Evolutionary conservation across 495 filamentous ascomycete genomes (phyloP), one percentile per base, ranked within the genome.

Genomic region (Penicillium atrosanguineum): DNA sequence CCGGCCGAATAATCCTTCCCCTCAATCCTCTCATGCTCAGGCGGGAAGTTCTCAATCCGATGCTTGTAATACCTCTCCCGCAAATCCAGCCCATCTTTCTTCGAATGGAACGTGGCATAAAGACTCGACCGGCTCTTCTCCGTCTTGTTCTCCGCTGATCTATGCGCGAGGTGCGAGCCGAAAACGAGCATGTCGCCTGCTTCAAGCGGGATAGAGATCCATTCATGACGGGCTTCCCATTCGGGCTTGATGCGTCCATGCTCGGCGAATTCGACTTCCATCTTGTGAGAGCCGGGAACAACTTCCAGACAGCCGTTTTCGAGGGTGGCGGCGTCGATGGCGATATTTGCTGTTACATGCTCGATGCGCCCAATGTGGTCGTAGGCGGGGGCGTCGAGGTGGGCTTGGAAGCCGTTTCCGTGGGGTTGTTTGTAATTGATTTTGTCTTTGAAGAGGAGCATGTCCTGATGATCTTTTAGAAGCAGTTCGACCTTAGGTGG

Each of bases 361-460:
- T 73, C 70, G 50, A 76, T 72, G 21, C 66, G 56, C 14, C 69
- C 70, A 48, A 76, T 73, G 50, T 77, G 74, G 31, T 69, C 68
- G 47, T 77, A 77, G 7, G 74, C 74, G 1, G 69, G 67, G 18
- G 71, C 71, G 50, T 77, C 74, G 6, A 77, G 62, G 45, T 77
- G 72, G 12, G 74, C 69, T 20, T 64, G 52, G 61, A 73, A 77
- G 14, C 71, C 72, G 34, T 72, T 71, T 29, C 65, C 65, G 8
- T 60, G 55, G 19, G 69, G 61, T 39, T 69, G 65, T 46, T 74
- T 73, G 54, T 73, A 72, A 60, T 73, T 75, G 56, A 74, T 78
- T 59, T 78, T 77, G 45, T 78, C 75, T 46, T 78, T 77, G 65
- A 77, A 77, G 9, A 77, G 66, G 21, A 71, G 46, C 70, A 76